Percentiles rank a stretch among this genome's conserved stretches.
phyloP scores from a whole-genome alignment of 1,139 yeast species.

The Schizosaccharomyces versatilis region DNA sequence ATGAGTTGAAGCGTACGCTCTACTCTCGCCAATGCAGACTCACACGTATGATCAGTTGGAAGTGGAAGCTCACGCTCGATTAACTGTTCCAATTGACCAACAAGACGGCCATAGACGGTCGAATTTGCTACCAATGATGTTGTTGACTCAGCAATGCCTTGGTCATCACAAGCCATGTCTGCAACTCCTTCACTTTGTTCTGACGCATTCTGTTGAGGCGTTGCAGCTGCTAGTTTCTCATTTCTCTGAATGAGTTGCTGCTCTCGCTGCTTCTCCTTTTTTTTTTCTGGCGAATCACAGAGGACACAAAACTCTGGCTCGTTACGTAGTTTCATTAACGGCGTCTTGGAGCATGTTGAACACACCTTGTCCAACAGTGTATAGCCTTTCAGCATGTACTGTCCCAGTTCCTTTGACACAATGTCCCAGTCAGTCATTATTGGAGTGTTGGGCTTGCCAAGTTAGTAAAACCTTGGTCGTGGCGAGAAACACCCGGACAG shows the following conservation, averaged over 20 bases:
- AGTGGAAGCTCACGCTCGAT: background rate
- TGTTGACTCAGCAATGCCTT: too few species aligned
- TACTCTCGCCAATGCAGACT: background rate
- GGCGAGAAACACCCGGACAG: too few species aligned
- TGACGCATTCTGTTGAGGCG: too few species aligned
- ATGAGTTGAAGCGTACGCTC: background rate
- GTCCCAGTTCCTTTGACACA: background rate
- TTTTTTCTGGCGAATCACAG: background rate
- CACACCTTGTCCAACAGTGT: background rate
- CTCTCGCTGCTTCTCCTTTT: background rate
- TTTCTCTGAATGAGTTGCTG: background rate
- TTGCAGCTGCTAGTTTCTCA: background rate
- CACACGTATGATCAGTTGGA: background rate
- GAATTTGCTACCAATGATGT: background rate
- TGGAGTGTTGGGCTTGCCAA: background rate
- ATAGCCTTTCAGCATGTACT: background rate
- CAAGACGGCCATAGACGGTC: background rate
- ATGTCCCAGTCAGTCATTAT: background rate
- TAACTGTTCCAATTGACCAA: background rate
- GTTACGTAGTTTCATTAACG: background rate
- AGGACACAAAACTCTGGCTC: background rate
- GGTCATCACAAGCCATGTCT: background rate
- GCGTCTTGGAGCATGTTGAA: background rate
- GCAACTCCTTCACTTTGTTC: background rate
- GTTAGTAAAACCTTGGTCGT: too few species aligned